phyloP scores from a whole-genome alignment of 2,329 filamentous ascomycete species.

The Allantophomopsis lycopodina region DNA sequence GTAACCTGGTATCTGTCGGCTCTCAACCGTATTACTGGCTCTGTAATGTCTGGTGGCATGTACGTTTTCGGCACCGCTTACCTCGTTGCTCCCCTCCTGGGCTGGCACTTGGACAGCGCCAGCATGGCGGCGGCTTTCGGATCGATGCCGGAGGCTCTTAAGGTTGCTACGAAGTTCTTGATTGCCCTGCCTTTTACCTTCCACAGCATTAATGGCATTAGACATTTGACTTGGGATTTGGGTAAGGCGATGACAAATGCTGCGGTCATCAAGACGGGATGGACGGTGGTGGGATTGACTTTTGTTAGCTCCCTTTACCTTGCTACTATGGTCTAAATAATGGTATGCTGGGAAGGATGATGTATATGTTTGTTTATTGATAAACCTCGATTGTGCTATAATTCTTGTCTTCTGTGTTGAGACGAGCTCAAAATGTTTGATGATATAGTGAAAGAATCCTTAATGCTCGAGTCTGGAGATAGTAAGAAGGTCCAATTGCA shows the following conservation, averaged over 20 bases:
- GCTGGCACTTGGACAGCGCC: constrained; percentile 53
- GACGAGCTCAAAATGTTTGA: too few species aligned
- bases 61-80: constrained; percentile 57
- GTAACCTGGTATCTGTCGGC: constrained; percentile 51
- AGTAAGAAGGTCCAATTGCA: too few species aligned
- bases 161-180: constrained; percentile 42
- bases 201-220: constrained; percentile 54
- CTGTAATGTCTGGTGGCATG: constrained; percentile 42
- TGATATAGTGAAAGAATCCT: too few species aligned
- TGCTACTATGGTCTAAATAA: constrained; percentile 11
- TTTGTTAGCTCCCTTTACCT: constrained; percentile 27
- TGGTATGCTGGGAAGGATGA: background rate
- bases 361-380: constrained; percentile 2
- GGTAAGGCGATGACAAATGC: constrained; percentile 48
- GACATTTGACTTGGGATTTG: constrained; percentile 60
- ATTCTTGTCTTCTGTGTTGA: too few species aligned
- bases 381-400: constrained; percentile 1
- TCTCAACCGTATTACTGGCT: constrained; percentile 52
- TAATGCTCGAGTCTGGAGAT: too few species aligned
- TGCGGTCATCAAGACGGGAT: constrained; percentile 51
- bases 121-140: constrained; percentile 51
- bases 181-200: constrained; percentile 54
- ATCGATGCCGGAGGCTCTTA: constrained; percentile 40
- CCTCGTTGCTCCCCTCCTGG: constrained; percentile 47
- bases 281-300: constrained; percentile 44